Conservation (phyloP, 208 protist species). For the Lotmaria passim region DNA sequence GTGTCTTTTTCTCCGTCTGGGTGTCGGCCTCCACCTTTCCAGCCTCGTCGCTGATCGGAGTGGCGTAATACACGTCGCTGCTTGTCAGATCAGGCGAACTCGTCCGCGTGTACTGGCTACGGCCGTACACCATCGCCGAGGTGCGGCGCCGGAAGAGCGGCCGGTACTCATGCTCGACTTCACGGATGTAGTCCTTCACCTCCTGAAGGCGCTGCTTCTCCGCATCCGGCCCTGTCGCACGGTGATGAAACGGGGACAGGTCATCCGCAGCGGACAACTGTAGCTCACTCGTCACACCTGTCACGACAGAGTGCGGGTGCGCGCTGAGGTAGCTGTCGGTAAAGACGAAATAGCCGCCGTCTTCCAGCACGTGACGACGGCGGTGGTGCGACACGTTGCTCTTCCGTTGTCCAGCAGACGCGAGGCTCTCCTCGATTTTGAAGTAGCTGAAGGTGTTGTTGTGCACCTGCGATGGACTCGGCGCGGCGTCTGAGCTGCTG, state of each 20-base stretch:
- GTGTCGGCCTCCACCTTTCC: background rate
- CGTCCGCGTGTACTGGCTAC: constrained; percentile 22
- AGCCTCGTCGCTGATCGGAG: background rate
- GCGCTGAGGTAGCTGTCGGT: constrained; percentile 33
- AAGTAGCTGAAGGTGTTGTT: constrained; percentile 22
- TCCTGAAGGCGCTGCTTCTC: constrained; percentile 33
- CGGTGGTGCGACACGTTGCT: background rate
- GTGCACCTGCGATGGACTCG: background rate
- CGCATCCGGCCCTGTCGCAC: constrained; percentile 12
- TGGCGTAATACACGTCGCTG: constrained; percentile 2
- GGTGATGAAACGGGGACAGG: background rate
- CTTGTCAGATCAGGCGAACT: background rate
- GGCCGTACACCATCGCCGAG: constrained; percentile 26
- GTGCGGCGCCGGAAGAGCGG: constrained; percentile 34
- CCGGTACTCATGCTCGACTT: constrained; percentile 29
- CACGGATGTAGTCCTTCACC: constrained; percentile 32
- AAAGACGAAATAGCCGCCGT: constrained; percentile 38
- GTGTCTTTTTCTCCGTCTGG: background rate
- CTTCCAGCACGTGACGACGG: constrained; percentile 19
- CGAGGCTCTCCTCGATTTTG: background rate
- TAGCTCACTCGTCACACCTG: constrained; percentile 27
- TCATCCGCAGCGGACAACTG: constrained; percentile 3
- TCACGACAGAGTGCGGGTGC: constrained; percentile 25
- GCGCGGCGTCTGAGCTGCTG: background rate
- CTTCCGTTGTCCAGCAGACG: background rate